These are phyloP conservation scores for Magnusiomyces sp. DNA, from an alignment of 1,139 yeast genomes.

Conservation along the genomic window DNA sequence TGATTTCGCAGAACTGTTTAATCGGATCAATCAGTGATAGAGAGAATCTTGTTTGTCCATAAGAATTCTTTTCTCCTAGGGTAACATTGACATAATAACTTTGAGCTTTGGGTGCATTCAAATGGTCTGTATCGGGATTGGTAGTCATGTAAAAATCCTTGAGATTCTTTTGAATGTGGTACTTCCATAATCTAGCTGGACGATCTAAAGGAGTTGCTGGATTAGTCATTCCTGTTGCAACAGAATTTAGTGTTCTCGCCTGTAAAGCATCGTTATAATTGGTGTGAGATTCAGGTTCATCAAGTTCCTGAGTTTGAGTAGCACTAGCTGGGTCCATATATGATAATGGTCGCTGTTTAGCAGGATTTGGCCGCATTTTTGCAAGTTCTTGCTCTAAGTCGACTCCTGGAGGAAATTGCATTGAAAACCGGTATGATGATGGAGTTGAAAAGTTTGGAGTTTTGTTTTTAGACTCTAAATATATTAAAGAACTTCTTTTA, in stretches of 20 bases:
- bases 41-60: constrained; percentile 15
- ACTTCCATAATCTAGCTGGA: constrained; percentile 19
- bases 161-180: constrained; percentile 25
- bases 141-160: constrained; percentile 27
- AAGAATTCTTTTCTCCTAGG: neutral
- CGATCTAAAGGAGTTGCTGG: neutral
- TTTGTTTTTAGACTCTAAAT: constrained; percentile 1
- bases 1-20: constrained; percentile 4
- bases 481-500: neutral
- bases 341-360: no score
- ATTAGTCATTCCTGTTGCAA: neutral
- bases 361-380: no score
- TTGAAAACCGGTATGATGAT: neutral
- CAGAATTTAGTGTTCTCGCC: neutral
- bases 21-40: constrained; percentile 6
- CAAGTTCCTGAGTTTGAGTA: no score
- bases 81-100: constrained; percentile 23
- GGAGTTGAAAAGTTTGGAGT: constrained; percentile 5
- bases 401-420: neutral
- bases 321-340: no score
- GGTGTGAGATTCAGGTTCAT: no score
- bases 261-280: neutral
- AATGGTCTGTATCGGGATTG: constrained; percentile 25
- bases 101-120: constrained; percentile 23
- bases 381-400: neutral